Conservation (phyloP, 768 basidiomycete species). For the Termitomyces sp. region DNA sequence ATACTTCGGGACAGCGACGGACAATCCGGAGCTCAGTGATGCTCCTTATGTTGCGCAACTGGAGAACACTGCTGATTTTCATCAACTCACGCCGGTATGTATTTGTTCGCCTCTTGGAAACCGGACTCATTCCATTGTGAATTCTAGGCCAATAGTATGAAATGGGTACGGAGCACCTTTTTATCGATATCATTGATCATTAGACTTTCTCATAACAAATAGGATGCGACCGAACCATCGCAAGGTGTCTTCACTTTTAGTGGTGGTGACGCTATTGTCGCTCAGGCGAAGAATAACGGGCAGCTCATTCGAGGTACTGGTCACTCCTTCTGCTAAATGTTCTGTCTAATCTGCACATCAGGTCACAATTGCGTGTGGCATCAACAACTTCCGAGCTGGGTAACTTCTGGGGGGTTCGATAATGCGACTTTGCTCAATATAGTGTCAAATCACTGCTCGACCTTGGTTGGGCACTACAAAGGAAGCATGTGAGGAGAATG, state of each 20-base stretch:
- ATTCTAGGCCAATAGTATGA: constrained; percentile 44
- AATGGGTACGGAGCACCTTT: constrained; percentile 36
- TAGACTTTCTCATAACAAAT: neutral
- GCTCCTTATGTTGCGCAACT: constrained; percentile 33
- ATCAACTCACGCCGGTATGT: constrained; percentile 41
- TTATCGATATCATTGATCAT: neutral
- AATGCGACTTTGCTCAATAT: constrained; percentile 36
- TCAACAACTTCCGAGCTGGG: constrained; percentile 48
- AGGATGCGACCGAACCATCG: constrained; percentile 49
- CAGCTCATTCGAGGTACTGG: constrained; percentile 37
- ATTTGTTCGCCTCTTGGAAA: neutral
- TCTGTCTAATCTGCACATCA: constrained; percentile 5
- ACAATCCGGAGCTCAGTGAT: constrained; percentile 41
- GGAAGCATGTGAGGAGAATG: constrained; percentile 36
- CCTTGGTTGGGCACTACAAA: constrained; percentile 46
- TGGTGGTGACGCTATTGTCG: constrained; percentile 36
- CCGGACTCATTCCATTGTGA: neutral
- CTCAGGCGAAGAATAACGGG: constrained; percentile 37
- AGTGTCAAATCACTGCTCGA: constrained; percentile 41
- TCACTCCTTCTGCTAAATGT: neutral
- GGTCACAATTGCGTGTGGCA: constrained; percentile 48
- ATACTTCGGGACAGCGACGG: constrained; percentile 47
- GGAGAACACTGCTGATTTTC: constrained; percentile 33
- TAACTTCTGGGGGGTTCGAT: constrained; percentile 33
- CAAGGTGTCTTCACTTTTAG: constrained; percentile 43